Conservation (phyloP, 73 alveolate genomes). For the Paramecium octaurelia region DNA sequence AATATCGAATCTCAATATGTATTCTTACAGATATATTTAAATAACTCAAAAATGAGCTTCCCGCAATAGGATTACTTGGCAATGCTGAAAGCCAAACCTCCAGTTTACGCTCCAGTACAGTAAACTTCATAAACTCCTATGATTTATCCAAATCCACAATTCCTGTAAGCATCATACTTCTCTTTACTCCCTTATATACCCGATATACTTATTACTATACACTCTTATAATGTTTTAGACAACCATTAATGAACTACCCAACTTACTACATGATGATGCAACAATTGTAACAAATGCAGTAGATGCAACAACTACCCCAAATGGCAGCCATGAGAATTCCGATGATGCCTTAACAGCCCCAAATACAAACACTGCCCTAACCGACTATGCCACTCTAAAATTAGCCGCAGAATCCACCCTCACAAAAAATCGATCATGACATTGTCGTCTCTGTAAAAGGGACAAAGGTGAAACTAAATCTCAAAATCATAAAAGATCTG, state of each 20-base stretch:
- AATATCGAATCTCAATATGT: background rate
- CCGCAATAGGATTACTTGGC: slow-evolving; percentile 27
- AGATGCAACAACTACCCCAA: background rate
- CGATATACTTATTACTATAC: background rate
- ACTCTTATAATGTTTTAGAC: background rate
- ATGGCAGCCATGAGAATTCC: background rate
- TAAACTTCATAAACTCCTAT: background rate
- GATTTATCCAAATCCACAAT: background rate
- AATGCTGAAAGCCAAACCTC: slow-evolving; percentile 16
- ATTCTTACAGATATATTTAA: background rate
- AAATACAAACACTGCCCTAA: background rate
- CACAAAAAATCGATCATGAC: background rate
- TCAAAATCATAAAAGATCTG: background rate
- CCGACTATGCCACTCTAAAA: background rate
- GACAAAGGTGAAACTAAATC: slow-evolving; percentile 1
- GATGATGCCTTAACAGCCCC: background rate
- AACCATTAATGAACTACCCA: background rate
- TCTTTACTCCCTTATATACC: background rate
- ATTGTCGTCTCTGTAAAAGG: background rate
- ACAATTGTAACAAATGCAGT: background rate
- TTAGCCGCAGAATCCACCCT: background rate
- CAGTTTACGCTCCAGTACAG: background rate
- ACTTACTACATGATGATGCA: slow-evolving; percentile 1
- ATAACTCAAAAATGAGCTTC: slow-evolving; percentile 30
- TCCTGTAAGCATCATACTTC: background rate